phyloP scores from a whole-genome alignment of 495 filamentous ascomycete genomes.

The Xylaria nigripes region DNA sequence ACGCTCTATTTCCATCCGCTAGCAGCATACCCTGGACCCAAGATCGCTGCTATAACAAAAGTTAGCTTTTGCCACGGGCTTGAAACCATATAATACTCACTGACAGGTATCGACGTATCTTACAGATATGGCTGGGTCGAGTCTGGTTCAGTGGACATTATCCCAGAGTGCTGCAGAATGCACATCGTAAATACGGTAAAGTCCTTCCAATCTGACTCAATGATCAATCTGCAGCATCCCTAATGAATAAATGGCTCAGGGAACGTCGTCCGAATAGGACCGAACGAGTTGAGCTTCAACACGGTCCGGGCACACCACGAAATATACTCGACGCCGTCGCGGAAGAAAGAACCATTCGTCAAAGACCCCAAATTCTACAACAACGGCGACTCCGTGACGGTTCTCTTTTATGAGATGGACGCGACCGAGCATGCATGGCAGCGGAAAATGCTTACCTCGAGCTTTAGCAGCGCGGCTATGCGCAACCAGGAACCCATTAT shows the following conservation, averaged over 20 bases:
- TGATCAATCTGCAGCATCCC: constrained; percentile 10
- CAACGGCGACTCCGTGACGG: constrained; percentile 15
- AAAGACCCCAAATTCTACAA: constrained; percentile 29
- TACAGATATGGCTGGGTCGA: constrained; percentile 18
- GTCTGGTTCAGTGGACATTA: constrained; percentile 18
- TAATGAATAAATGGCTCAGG: background rate
- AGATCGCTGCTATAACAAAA: constrained; percentile 26
- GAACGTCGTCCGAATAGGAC: constrained; percentile 35
- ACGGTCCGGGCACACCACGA: constrained; percentile 35
- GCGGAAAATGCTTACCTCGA: constrained; percentile 21
- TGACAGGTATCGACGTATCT: background rate
- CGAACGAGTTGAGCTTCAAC: constrained; percentile 36
- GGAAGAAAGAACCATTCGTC: constrained; percentile 21
- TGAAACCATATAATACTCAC: background rate
- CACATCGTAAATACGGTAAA: constrained; percentile 23
- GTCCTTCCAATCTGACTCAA: background rate
- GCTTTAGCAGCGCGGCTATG: constrained; percentile 27
- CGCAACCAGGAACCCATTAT: constrained; percentile 39
- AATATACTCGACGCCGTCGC: constrained; percentile 32
- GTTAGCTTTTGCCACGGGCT: constrained; percentile 5
- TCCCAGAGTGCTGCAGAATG: constrained; percentile 12
- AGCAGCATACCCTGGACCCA: constrained; percentile 35
- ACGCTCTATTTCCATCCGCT: constrained; percentile 32
- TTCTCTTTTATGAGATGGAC: constrained; percentile 19
- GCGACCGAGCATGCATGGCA: constrained; percentile 26